These are phyloP conservation scores for Elasticomyces elasticus DNA, from an alignment of 495 filamentous ascomycete species.

Conservation along the genomic window DNA sequence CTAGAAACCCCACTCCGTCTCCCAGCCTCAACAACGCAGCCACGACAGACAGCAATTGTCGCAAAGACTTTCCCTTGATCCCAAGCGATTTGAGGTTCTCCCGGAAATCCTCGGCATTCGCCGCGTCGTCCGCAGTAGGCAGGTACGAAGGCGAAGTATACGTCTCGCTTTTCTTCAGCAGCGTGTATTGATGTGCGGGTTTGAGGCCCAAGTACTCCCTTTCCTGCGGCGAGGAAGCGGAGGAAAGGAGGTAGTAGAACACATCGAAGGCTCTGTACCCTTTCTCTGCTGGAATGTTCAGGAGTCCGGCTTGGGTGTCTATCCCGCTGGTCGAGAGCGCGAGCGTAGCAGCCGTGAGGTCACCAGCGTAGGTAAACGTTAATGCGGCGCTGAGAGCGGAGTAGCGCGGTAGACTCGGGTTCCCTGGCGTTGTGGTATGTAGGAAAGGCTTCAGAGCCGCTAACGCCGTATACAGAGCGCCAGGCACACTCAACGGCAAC, in stretches of 20 bases:
- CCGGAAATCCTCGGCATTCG: slow-evolving; percentile 86
- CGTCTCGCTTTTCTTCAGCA: slow-evolving; percentile 73
- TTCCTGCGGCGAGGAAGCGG: slow-evolving; percentile 80
- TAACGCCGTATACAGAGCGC: slow-evolving; percentile 62
- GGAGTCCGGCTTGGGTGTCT: slow-evolving; percentile 69
- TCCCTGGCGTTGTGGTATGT: slow-evolving; percentile 75
- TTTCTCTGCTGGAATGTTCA: slow-evolving; percentile 65
- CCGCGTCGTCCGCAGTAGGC: slow-evolving; percentile 85
- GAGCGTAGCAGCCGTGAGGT: slow-evolving; percentile 61
- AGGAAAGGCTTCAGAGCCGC: slow-evolving; percentile 75
- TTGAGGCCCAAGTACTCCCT: slow-evolving; percentile 83
- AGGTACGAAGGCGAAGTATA: slow-evolving; percentile 83
- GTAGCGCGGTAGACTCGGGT: slow-evolving; percentile 75
- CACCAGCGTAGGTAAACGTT: slow-evolving; percentile 71
- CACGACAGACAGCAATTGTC: slow-evolving; percentile 71
- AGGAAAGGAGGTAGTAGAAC: slow-evolving; percentile 92
- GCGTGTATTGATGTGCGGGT: slow-evolving; percentile 61
- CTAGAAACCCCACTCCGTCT: slow-evolving; percentile 71
- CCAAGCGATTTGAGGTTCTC: slow-evolving; percentile 75
- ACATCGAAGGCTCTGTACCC: slow-evolving; percentile 96
- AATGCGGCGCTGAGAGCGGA: slow-evolving; percentile 70
- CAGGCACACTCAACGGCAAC: slow-evolving; percentile 67
- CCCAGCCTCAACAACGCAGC: slow-evolving; percentile 85
- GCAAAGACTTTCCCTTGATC: slow-evolving; percentile 73
- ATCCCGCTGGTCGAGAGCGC: slow-evolving; percentile 80